phyloP scores from a whole-genome alignment of 495 filamentous ascomycete genomes.

The Neurospora sublineolata region DNA sequence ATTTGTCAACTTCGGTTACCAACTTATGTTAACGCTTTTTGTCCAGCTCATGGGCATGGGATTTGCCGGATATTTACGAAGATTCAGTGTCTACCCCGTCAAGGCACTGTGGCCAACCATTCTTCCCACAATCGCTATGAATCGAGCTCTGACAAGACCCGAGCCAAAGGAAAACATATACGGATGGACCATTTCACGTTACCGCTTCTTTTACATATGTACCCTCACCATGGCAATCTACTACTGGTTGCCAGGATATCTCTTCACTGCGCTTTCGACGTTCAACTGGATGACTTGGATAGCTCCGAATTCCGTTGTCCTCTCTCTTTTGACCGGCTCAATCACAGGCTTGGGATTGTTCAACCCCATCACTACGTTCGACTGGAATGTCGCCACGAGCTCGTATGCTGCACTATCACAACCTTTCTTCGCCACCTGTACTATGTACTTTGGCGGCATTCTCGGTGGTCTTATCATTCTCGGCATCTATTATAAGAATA shows the following conservation, averaged over 20 bases:
- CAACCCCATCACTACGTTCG: slow-evolving; percentile 24
- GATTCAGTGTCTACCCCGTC: slow-evolving; percentile 37
- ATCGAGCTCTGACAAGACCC: slow-evolving; percentile 16
- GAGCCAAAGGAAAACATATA: slow-evolving; percentile 18
- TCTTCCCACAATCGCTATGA: slow-evolving; percentile 23
- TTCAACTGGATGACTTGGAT: slow-evolving; percentile 36
- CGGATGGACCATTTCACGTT: slow-evolving; percentile 30
- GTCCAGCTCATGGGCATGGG: slow-evolving; percentile 35
- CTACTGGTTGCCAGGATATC: slow-evolving; percentile 28
- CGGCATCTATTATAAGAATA: slow-evolving; percentile 40
- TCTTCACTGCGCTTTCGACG: slow-evolving; percentile 24
- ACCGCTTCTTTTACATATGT: slow-evolving; percentile 26
- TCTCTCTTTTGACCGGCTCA: slow-evolving; percentile 21
- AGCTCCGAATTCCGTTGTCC: slow-evolving; percentile 21
- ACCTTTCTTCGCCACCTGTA: slow-evolving; percentile 25
- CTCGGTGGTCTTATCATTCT: slow-evolving; percentile 30
- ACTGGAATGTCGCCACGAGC: slow-evolving; percentile 23
- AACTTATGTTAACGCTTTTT: slow-evolving; percentile 28
- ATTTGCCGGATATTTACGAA: slow-evolving; percentile 34
- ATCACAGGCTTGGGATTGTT: slow-evolving; percentile 18
- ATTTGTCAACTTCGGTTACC: slow-evolving; percentile 22
- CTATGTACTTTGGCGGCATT: slow-evolving; percentile 15
- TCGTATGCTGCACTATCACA: slow-evolving; percentile 22
- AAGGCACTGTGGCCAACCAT: slow-evolving; percentile 21
- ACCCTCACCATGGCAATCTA: slow-evolving; percentile 22